Percentiles rank a stretch among this genome's conserved stretches.
phyloP scores from a whole-genome alignment of 306 rosid species.

The Astragalus membranaceus region DNA sequence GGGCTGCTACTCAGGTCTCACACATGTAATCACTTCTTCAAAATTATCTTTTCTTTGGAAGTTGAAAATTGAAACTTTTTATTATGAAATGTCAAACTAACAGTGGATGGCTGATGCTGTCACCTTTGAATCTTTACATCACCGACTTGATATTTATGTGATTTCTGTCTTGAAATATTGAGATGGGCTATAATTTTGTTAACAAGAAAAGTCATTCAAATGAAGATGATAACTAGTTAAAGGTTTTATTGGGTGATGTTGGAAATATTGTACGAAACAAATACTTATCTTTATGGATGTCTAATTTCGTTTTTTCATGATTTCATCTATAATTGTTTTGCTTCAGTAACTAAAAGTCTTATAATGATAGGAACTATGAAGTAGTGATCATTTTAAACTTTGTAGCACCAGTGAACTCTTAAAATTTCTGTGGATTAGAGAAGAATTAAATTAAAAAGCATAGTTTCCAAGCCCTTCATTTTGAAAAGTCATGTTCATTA shows the following conservation, averaged over 20 bases:
- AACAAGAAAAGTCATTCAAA: neutral
- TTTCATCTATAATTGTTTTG: neutral
- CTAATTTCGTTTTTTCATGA: neutral
- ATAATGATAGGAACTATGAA: neutral
- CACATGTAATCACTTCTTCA: slow-evolving; percentile 66
- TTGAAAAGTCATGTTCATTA: neutral
- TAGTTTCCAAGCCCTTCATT: neutral
- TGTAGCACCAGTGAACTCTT: neutral
- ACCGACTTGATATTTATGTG: neutral
- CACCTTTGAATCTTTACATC: neutral
- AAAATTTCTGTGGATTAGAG: neutral
- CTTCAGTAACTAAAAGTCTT: neutral
- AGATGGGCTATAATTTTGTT: neutral
- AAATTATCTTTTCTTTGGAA: slow-evolving; percentile 13
- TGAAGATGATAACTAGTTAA: neutral
- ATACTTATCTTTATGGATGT: neutral
- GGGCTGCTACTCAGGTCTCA: slow-evolving; percentile 98
- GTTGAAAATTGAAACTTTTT: neutral
- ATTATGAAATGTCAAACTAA: neutral
- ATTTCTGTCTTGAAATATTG: neutral
- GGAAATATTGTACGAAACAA: neutral
- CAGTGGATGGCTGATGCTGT: neutral
- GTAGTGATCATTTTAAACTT: neutral
- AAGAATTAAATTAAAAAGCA: neutral
- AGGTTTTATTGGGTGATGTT: neutral